Conservation (phyloP, 257 asterid species). For the Asclepias syriaca region DNA sequence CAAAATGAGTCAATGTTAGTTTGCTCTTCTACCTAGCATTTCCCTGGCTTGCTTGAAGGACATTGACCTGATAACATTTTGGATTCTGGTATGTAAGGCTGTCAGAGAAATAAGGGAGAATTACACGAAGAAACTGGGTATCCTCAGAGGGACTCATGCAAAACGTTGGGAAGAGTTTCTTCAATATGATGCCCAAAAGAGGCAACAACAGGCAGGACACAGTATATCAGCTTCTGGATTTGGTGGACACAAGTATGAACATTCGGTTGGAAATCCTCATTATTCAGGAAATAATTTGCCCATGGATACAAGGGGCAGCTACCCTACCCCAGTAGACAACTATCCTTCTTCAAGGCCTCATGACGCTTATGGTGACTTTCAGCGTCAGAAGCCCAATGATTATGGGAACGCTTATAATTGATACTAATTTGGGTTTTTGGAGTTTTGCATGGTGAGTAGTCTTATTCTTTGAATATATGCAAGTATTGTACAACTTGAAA, state of each 20-base stretch:
- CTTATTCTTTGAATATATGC: slow-evolving; percentile 23
- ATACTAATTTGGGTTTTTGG: slow-evolving; percentile 44
- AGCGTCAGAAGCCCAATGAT: slow-evolving; percentile 71
- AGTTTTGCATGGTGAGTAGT: slow-evolving; percentile 60
- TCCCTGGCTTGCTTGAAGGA: slow-evolving; percentile 1
- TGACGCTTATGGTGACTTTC: slow-evolving; percentile 52
- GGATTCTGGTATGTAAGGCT: slow-evolving; percentile 46
- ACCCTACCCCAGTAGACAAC: slow-evolving; percentile 49
- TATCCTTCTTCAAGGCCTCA: slow-evolving; percentile 69
- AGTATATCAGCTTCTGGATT: slow-evolving; percentile 47
- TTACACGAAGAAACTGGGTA: slow-evolving; percentile 51
- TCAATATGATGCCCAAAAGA: slow-evolving; percentile 56
- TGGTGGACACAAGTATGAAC: slow-evolving; percentile 50
- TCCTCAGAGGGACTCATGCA: slow-evolving; percentile 59
- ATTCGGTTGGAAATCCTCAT: slow-evolving; percentile 44
- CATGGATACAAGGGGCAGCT: slow-evolving; percentile 55
- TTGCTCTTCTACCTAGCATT: slow-evolving; percentile 1
- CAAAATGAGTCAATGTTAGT: not conserved
- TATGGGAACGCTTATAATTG: slow-evolving; percentile 60
- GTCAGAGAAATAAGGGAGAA: slow-evolving; percentile 64
- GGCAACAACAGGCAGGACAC: slow-evolving; percentile 50
- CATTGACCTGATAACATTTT: slow-evolving; percentile 13
- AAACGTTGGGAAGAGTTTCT: slow-evolving; percentile 85
- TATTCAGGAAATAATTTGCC: slow-evolving; percentile 52
- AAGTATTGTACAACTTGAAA: slow-evolving; percentile 3